Base-by-base conservation (phyloP, 2,329 filamentous ascomycete genomes). In the Neonectria magnoliae region DNA sequence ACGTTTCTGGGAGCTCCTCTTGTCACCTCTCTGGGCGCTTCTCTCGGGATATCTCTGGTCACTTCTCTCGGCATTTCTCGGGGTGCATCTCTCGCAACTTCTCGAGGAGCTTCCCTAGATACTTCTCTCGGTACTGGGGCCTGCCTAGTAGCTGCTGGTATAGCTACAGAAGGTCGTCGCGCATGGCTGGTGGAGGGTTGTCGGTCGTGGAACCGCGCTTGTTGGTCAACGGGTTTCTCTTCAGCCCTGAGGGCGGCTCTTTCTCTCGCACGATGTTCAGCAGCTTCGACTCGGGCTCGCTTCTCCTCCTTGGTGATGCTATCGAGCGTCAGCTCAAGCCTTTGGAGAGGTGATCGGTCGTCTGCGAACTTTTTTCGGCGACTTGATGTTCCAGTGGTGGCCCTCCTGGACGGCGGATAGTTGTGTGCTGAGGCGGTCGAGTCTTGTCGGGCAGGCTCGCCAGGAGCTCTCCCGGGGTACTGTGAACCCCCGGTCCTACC, bases 261-360 rank as follows among this genome's bases (percentile, higher is more conserved):
- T 74, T 95, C 90, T 71, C 90, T 87, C 18, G 90, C 87, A 47
- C 88, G 87, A 70, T 89, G 85, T 77, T 98, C 95, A 6, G 93
- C 93, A 73, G 95, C 92, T 76, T 94, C 88, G 5, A 95, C 89
- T 51, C 93, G 87, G 9, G 94, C 93, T 68, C 95, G 88, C 79
- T 97, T 97, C 80, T 98, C 94, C 80, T 98, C 94, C 78, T 98
- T 98, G 78, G 92, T 97, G 79, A 98, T 95, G 80, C 92, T 94
- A 78, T 91, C 92, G 75, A 98, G 86, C 73, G 93, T 96, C 75
- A 93, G 88, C 82, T 99, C 95, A 71, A 99, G 87, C 82, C 91
- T 96, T 79, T 99, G 95, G 57, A 99, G 85, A 57, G 97, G 96
- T 68, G 95, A 98, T 73, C 92, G 89, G 77, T 97, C 91, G 62